Evolutionary conservation across 176 grass and related monocot species (phyloP), one percentile per base, ranked within the genome.

Genomic region (Raddia guianensis): DNA sequence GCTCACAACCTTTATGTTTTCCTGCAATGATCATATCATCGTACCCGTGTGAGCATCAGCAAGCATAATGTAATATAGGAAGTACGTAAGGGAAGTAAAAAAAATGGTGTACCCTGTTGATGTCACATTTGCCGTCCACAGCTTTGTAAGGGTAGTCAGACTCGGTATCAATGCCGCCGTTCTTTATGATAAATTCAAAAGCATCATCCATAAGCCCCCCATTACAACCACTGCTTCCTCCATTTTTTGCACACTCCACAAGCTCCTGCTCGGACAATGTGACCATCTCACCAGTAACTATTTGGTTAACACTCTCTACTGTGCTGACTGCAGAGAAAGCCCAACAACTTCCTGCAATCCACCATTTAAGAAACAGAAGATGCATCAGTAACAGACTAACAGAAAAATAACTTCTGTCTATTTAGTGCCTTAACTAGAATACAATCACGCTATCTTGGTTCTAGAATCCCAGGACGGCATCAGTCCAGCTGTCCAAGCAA

Each of bases 281-380:
- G 18, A 91, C 73, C 79, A 98, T 47, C 77, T 91, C 72, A 46
- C 96, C 96, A 3, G 92, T 95, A 21, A 98, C 92, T 42, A 98
- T 82, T n/a, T 98, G 69, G 90, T 98, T 98, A 19, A 95, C 82
- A 10, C 96, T 90, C 33, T 98, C 96, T 19, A 98, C 96, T 11
- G 96, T 75, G 44, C 81, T 88, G 12, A 93, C 60, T 42, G 96
- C 91, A n/a, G 96, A 92, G 78, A 98, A 98, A 45, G 96, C 96
- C 96, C 96, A 98, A 78, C 96, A 91, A 66, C 96, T 98, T 68
- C 92, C 96, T 98, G 90, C 80, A 90, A 11, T 10, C 18, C 45
- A 75, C 66, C 63, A 66, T 63, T 60, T 8, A 50, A 58, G 16
- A 55, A 32, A 55, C 18, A 51, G 50, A 11, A 56, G 14, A n/a